Evolutionary conservation across 495 filamentous ascomycete species (phyloP).

Genomic region (Podospora didyma): DNA sequence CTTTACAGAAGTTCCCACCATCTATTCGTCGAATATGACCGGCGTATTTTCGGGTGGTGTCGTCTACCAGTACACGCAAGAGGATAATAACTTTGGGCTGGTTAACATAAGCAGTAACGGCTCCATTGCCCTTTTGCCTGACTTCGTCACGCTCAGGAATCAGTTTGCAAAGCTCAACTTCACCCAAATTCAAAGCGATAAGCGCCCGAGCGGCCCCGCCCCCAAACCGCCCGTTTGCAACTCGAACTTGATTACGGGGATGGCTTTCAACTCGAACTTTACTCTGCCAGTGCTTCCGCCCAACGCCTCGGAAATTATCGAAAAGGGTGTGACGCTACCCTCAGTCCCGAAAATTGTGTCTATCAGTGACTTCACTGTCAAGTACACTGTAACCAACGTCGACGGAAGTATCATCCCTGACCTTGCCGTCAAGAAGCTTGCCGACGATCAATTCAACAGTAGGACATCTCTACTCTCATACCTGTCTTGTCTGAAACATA

Average conservation of each 20-base stretch:
- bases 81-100: slow-evolving; percentile 69
- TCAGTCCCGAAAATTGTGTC: slow-evolving; percentile 38
- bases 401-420: slow-evolving; percentile 31
- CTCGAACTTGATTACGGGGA: slow-evolving; percentile 55
- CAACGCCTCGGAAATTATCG: slow-evolving; percentile 45
- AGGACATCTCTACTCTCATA: too few relatives aligned
- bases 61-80: slow-evolving; percentile 83
- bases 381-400: slow-evolving; percentile 33
- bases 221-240: slow-evolving; percentile 57
- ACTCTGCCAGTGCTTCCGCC: slow-evolving; percentile 57
- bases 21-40: slow-evolving; percentile 81
- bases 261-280: slow-evolving; percentile 70
- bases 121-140: slow-evolving; percentile 58
- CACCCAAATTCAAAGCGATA: slow-evolving; percentile 50
- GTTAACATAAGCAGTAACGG: slow-evolving; percentile 64
- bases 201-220: slow-evolving; percentile 49
- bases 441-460: slow-evolving; percentile 37
- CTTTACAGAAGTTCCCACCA: slow-evolving; percentile 75
- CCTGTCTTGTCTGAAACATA: background rate
- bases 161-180: slow-evolving; percentile 75
- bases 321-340: slow-evolving; percentile 45
- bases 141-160: slow-evolving; percentile 71
- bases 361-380: slow-evolving; percentile 40
- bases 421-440: slow-evolving; percentile 41
- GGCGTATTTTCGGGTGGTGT: slow-evolving; percentile 77